phyloP scores from a whole-genome alignment of 176 grass and related monocot genomes.

The Zizania latifolia region DNA sequence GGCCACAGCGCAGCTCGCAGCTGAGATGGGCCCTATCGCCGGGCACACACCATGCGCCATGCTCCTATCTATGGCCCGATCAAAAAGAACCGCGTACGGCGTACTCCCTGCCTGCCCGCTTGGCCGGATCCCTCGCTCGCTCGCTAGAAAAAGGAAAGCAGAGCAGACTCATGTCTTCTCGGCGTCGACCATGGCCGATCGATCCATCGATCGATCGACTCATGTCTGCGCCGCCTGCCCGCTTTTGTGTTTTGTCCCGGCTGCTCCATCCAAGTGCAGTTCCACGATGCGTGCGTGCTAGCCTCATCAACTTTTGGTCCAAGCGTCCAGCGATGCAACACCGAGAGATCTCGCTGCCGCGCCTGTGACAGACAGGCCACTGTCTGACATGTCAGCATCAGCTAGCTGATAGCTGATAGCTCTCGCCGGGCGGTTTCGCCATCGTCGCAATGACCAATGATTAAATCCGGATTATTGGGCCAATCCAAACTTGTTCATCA shows the following conservation, averaged over 20 bases:
- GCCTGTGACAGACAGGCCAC: not conserved
- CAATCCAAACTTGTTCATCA: not conserved
- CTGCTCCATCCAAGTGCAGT: not conserved
- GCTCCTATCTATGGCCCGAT: not conserved
- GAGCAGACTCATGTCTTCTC: no score
- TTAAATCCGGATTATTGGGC: constrained; percentile 19
- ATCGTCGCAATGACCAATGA: constrained; percentile 13
- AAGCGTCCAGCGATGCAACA: not conserved
- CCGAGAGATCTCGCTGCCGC: not conserved
- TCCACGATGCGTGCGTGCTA: not conserved
- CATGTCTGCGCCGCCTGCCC: not conserved
- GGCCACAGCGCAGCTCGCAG: constrained; percentile 15
- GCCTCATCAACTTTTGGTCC: not conserved
- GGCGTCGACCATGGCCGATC: not conserved
- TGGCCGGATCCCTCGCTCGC: not conserved
- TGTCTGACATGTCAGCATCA: constrained; percentile 33
- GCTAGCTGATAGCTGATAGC: no score
- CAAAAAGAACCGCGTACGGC: constrained; percentile 31
- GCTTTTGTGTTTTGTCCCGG: not conserved
- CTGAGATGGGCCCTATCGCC: not conserved
- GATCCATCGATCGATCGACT: not conserved
- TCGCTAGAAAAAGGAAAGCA: not conserved
- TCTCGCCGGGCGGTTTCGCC: not conserved
- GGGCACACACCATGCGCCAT: not conserved
- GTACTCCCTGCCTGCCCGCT: not conserved